Evolutionary conservation across 352 stramenopile species (phyloP), one percentile per base, ranked within the genome.

Genomic region (Pythium grandisporangium): DNA sequence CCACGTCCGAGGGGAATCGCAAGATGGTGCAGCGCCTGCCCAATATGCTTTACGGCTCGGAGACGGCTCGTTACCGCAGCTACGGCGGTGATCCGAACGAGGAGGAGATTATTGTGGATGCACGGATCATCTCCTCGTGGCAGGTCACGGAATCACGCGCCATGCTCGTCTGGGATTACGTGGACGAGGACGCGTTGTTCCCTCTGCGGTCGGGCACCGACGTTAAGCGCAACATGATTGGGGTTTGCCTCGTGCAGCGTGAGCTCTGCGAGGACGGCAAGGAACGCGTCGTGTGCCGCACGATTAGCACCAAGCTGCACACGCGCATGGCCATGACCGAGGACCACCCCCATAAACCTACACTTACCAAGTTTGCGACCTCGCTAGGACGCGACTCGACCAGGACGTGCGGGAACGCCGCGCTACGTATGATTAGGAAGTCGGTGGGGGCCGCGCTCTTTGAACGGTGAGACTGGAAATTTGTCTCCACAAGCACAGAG

Each of bases 221-320:
- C 17, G 38, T 66, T 24, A 55, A 55, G 30, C 61, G 53, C 2
- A 39, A 58, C 23, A 44, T 53, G 42, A 26, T 57, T 19, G 53
- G 53, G 5, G 47, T 38, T 8, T 20, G 27, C 16, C 27, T 62
- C 2, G 45, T 61, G n/a, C 45, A 46, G 10, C 48, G 41, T 43
- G 52, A 61, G 17, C 25, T 55, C 25, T 61, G 52, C 10, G 52
- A 61, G 13, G 52, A 61, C 30, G 52, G 52, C 22, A 48, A 46
- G 14, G 45, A 61, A n/a, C 52, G 52, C 1, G 67, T 80, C 11
- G 71, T 82, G 24, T 72, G 63, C 29, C 66, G 68, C 30, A 63
- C 55, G 26, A 58, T 84, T 21, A 80, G 68, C 55, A 73, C 71
- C 22, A 84, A 84, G 54, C 50, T 75, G 32, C 54, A 72, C n/a